Evolutionary conservation across 768 basidiomycete genomes (phyloP), one percentile per base, ranked within the genome.

Genomic region (Cyathus striatus): DNA sequence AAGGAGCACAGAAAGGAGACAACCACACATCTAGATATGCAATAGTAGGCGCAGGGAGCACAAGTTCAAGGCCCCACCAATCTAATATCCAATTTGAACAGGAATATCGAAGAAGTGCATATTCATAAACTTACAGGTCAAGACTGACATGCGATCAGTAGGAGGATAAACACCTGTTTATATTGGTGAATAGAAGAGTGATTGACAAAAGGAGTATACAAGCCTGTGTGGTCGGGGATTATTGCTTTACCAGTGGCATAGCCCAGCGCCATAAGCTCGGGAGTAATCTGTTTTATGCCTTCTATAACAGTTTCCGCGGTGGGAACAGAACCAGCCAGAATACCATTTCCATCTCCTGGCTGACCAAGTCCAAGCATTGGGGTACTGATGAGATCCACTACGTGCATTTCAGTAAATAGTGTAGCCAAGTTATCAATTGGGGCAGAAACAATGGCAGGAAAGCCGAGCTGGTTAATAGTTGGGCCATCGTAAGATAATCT

Each of bases 1-100:
- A n/a, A n/a, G n/a, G n/a, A n/a, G n/a, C n/a, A n/a, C n/a, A n/a
- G n/a, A n/a, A n/a, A n/a, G n/a, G n/a, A n/a, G n/a, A n/a, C n/a
- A 38, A n/a, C 67, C 80, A 43, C 39, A 83, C 80, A 35, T 63
- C 58, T 16, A 94, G 72, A 54, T 79, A 75, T 22, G 55, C 56
- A 25, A 94, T 53, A 1, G 87, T 76, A 1, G 88, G 76, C 16
- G 81, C 75, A 3, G 91, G 90, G 21, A 94, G 69, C 25, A 80
- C 72, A 0, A 92, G 43, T 56, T 94, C 90, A 10, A 89, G 66
- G 12, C 90, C 90, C 90, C 90, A 94, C 90, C 90, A 92, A 60
- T 91, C 89, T 91, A 48, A 6, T 42, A n/a, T n/a, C n/a, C n/a
- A n/a, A n/a, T n/a, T n/a, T n/a, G n/a, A n/a, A n/a, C n/a, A n/a